Percentiles rank a stretch among this genome's conserved stretches.
Conservation (phyloP, 23 red algal genomes). For the Gracilaria domingensis region DNA sequence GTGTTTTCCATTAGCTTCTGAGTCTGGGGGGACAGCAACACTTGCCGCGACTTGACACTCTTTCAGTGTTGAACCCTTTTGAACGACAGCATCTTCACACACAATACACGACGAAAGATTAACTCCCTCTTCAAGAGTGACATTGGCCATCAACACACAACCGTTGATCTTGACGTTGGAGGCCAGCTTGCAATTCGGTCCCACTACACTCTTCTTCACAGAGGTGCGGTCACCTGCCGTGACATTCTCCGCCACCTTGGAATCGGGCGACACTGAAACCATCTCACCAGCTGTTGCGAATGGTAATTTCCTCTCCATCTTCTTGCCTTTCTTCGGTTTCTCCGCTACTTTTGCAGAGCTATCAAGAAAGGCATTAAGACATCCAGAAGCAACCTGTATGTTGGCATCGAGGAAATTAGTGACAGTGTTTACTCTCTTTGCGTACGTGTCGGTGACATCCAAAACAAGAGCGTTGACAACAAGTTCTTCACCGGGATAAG, state of each 20-base stretch:
- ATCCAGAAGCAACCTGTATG: conserved; percentile 30
- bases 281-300: conserved; percentile 43
- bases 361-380: background rate
- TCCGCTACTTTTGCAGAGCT: background rate
- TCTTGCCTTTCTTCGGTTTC: conserved; percentile 52
- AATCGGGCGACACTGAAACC: conserved; percentile 50
- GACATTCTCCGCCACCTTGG: conserved; percentile 23
- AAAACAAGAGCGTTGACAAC: conserved; percentile 32
- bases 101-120: conserved; percentile 65
- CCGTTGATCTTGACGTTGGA: conserved; percentile 58
- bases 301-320: background rate
- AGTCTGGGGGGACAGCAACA: conserved; percentile 1
- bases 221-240: conserved; percentile 50
- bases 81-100: conserved; percentile 45
- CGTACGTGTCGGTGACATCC: background rate
- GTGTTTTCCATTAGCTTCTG: conserved; percentile 36
- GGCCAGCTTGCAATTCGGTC: conserved; percentile 30
- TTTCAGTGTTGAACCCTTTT: conserved; percentile 40
- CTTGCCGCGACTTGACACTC: conserved; percentile 58
- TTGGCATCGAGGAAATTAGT: conserved; percentile 20
- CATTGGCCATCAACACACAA: conserved; percentile 66
- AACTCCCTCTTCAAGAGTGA: conserved; percentile 54
- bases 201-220: conserved; percentile 72
- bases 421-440: conserved; percentile 49
- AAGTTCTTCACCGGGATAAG: conserved; percentile 20